Conservation (phyloP, 1,284 basidiomycete genomes). For the Ceratobasidium sp. region DNA sequence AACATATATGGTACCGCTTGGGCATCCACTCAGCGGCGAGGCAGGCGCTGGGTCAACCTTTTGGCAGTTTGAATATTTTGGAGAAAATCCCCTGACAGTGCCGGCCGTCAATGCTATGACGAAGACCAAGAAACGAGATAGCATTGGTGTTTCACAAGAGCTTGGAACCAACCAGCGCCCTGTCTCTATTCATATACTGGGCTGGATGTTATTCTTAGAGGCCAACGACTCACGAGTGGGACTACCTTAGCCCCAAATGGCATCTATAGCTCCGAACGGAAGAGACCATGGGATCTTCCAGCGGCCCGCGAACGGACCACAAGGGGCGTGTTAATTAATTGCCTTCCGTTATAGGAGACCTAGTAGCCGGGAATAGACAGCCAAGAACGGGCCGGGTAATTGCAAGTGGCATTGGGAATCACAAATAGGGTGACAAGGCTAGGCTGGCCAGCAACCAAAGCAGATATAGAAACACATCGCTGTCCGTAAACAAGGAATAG, state of each 20-base stretch:
- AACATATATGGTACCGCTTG: constrained; percentile 21
- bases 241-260: not conserved
- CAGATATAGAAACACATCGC: constrained; percentile 2
- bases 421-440: not conserved
- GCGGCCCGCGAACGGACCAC: constrained; percentile 19
- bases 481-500: constrained; percentile 1
- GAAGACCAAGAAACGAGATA: not conserved
- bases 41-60: constrained; percentile 19
- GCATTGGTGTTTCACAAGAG: not conserved
- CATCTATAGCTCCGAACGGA: not conserved
- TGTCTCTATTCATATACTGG: not conserved
- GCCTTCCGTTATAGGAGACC: not conserved
- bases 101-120: not conserved
- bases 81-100: not conserved
- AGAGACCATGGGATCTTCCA: not conserved
- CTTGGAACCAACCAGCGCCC: not conserved
- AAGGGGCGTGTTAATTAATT: not conserved
- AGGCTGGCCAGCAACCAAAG: constrained; percentile 21
- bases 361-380: not conserved
- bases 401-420: not conserved
- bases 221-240: not conserved
- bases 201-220: constrained; percentile 8
- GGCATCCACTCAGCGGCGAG: constrained; percentile 15
- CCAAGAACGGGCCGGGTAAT: not conserved
- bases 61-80: constrained; percentile 21